Percentiles rank a stretch among this genome's conserved stretches.
Conservation (phyloP, 177 flowering plant genomes). For the Vitis hybrid region DNA sequence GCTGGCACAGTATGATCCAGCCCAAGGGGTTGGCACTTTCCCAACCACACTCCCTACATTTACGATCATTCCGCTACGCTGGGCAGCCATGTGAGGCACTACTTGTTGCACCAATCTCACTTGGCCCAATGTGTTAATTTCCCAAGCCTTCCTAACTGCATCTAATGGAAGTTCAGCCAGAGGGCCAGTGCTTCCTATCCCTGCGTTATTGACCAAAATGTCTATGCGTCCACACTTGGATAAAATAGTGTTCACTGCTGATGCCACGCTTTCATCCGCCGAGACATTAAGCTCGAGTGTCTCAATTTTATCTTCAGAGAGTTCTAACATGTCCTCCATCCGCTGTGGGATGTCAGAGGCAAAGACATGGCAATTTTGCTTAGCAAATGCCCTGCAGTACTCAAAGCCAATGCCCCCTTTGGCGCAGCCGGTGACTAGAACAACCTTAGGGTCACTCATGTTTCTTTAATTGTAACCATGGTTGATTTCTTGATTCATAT, state of each 20-base stretch:
- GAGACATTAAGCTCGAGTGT: constrained; percentile 56
- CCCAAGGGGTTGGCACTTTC: constrained; percentile 65
- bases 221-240: constrained; percentile 52
- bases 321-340: constrained; percentile 30
- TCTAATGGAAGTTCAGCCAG: constrained; percentile 61
- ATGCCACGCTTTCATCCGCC: constrained; percentile 51
- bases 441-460: constrained; percentile 38
- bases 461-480: not conserved
- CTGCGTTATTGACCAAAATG: constrained; percentile 64
- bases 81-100: constrained; percentile 60
- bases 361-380: constrained; percentile 48
- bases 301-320: constrained; percentile 31
- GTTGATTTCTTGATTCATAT: too few relatives aligned
- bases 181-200: constrained; percentile 59
- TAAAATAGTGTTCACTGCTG: constrained; percentile 33
- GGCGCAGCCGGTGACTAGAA: constrained; percentile 66
- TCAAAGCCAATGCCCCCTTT: constrained; percentile 74
- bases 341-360: constrained; percentile 52
- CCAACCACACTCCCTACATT: constrained; percentile 69
- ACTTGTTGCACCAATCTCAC: constrained; percentile 63
- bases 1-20: constrained; percentile 63
- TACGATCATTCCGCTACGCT: constrained; percentile 45
- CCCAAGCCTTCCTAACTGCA: constrained; percentile 45
- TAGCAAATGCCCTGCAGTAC: constrained; percentile 67
- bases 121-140: constrained; percentile 64